Evolutionary conservation across 164 flowering plant genomes (phyloP), one percentile per base, ranked within the genome.

Genomic region (Paratinospora sagittata): DNA sequence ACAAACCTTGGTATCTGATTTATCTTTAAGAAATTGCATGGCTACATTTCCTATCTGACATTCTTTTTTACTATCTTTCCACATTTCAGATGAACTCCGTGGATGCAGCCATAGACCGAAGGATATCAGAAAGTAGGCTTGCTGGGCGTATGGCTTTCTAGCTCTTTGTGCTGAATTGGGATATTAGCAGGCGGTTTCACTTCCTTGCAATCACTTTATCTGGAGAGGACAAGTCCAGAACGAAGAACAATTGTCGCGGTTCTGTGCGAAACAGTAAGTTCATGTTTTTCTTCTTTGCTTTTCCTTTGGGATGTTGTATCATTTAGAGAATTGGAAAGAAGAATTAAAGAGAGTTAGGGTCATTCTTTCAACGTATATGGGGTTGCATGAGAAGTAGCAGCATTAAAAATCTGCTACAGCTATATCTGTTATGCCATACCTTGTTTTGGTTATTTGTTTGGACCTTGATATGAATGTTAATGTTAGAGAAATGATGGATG

Each of bases 141-240:
- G 97, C 97, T 73, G 97, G 97, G 72, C 89, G 99, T 39, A 91
- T 95, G 99, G 85, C 97, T 14, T 88, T 91, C 77, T 88, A 87
- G 86, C 62, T 68, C 27, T 24, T 27, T 37, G 60, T 43, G 27
- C 27, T 33, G 45, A 33, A 57, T 52, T 2, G 72, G 66, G 26
- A 62, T 37, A 24, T 37, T 34, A 62, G 61, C 41, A 45, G 34
- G 9, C 27, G 27, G 19, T 6, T 37, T 45, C 24, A 26, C 3
- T 12, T 27, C 10, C n/a, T 63, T 37, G 45, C 64, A 6, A 23
- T 47, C 52, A 21, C 52, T 69, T 27, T 34, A 27, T 11, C n/a
- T 10, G 39, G 55, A 49, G 67, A 3, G 60, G 17, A 65, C 21
- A 36, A 36, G 57, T 63, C 65, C 23, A 41, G 11, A 3, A 26